Percentiles rank a stretch among this genome's conserved stretches.
Conservation (phyloP, 768 basidiomycete genomes). For the Crassisporium funariophilum region DNA sequence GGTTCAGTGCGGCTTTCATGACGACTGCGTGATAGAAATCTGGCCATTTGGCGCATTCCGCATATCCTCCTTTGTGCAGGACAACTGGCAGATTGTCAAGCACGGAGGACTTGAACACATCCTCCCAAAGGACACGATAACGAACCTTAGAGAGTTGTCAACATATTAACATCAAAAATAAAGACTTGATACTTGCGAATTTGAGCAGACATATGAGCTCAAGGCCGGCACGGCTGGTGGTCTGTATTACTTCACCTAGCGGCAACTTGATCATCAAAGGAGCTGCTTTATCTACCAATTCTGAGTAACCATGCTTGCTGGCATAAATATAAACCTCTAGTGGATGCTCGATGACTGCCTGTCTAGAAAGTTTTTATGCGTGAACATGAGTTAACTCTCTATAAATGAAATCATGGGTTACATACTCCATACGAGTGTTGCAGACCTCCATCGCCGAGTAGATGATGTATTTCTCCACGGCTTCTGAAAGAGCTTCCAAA, state of each 20-base stretch:
- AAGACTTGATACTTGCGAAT: neutral
- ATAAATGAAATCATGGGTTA: neutral
- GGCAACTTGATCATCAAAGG: neutral
- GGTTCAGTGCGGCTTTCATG: neutral
- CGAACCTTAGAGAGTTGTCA: neutral
- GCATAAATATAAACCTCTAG: neutral
- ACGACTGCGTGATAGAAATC: neutral
- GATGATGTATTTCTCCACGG: constrained; percentile 11
- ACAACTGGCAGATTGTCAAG: neutral
- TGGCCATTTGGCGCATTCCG: neutral
- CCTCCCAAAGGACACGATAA: neutral
- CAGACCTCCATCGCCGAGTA: constrained; percentile 5
- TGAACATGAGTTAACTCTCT: neutral
- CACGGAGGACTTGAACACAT: too few relatives aligned
- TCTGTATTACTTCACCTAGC: neutral
- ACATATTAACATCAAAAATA: neutral
- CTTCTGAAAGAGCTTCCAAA: constrained; percentile 1
- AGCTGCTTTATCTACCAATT: neutral
- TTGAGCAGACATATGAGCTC: neutral
- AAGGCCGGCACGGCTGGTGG: neutral
- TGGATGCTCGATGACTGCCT: neutral
- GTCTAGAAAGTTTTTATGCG: too few relatives aligned
- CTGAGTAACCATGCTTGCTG: neutral
- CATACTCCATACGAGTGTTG: constrained; percentile 1
- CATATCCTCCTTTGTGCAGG: neutral